Base-by-base conservation (phyloP, 805 yeast genomes). In the Cyberlindnera saturnus region DNA sequence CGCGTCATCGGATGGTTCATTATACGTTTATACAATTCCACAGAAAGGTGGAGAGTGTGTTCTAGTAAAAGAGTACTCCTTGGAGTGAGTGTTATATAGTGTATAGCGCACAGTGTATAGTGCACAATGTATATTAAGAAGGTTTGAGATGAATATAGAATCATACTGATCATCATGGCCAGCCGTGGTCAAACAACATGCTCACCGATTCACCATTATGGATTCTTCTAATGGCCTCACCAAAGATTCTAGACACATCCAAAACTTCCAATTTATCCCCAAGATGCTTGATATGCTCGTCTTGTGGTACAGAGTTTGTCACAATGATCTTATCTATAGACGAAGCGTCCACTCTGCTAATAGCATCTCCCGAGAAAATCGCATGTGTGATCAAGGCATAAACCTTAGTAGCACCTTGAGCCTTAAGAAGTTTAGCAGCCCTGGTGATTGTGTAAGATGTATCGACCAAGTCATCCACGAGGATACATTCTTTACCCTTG, bases 181-280 rank as follows among this genome's bases (percentile, higher is more conserved):
- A 66, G 7, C 72, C 95, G 53, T 86, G 90, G 56, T 89, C 96
- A 66, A 90, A 93, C 47, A 93, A 70, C 86, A 88, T 84, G 16
- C 95, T 83, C 15, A 93, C 96, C 14, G 91, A 81, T 69, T 93
- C 99, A 52, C 99, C 99, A 55, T 93, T 93, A 64, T 93, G 96
- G 40, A 93, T 91, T 63, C 99, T 75, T 62, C 99, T 75, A 36
- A 93, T 88, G 2, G 97, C 91, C 65, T 93, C 99, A 15, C 95
- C 96, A 55, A 93, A 84, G 16, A 93, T 77, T 45, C 85, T 71
- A 9, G 95, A 81, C 7, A 93, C 93, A 55, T 93, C 99, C 55
- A 93, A 69, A 9, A 91, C 87, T 54, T 83, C 90, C 26, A 88
- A 70, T 59, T 76, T 74, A 40, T 74, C 77, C 11, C 86, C 87